Conservation (phyloP, 1,284 basidiomycete genomes). For the Fistulina hepatica region DNA sequence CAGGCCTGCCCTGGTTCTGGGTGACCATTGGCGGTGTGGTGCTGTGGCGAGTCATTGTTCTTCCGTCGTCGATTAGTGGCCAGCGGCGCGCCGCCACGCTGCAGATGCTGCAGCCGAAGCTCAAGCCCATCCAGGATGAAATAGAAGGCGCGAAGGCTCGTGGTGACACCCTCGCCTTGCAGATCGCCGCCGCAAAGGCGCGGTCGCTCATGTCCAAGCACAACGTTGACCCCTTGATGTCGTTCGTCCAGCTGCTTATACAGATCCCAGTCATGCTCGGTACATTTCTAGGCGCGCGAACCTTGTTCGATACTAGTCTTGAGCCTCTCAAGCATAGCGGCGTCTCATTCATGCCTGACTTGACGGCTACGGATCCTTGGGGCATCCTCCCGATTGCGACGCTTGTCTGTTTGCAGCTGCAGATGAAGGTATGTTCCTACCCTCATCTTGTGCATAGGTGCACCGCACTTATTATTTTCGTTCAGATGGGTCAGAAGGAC, state of each 20-base stretch:
- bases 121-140: conserved; percentile 45
- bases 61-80: conserved; percentile 44
- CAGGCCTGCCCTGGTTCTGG: conserved; percentile 79
- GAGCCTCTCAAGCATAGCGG: conserved; percentile 73
- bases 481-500: too few relatives aligned
- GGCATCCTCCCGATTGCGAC: conserved; percentile 65
- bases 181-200: conserved; percentile 45
- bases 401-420: conserved; percentile 56
- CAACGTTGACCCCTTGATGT: conserved; percentile 52
- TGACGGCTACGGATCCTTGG: conserved; percentile 73
- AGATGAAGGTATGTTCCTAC: conserved; percentile 52
- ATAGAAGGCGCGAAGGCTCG: conserved; percentile 25
- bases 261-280: conserved; percentile 78
- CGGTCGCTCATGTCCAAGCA: conserved; percentile 58
- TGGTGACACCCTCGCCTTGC: conserved; percentile 45
- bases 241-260: conserved; percentile 50
- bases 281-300: conserved; percentile 77
- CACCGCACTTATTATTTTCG: too few relatives aligned
- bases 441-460: too few relatives aligned
- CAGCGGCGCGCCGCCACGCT: conserved; percentile 65
- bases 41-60: conserved; percentile 61
- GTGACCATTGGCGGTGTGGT: conserved; percentile 68
- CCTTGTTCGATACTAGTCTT: conserved; percentile 62
- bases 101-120: conserved; percentile 47
- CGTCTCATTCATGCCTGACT: conserved; percentile 63